Base-by-base conservation (phyloP, 2,329 filamentous ascomycete genomes). In the Nemania sp. region DNA sequence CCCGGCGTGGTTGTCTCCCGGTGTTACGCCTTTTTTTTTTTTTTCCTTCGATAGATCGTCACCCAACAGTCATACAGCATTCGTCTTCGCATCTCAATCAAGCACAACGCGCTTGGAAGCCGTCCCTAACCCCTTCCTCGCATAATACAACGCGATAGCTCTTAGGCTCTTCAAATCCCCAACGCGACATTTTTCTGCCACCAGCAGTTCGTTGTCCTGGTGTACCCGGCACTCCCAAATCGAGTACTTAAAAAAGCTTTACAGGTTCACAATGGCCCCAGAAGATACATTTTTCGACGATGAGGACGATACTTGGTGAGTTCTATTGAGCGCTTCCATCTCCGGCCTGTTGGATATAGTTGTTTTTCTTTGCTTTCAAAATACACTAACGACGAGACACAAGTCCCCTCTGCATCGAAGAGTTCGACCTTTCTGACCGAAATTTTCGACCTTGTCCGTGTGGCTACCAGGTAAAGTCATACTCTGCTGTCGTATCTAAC, bases 401-500 rank as follows among this genome's bases (percentile, higher is more conserved):
- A 99, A n/a, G 96, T 81, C 96, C 96, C 74, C 91, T 99, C 72
- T 99, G 96, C 80, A 97, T 99, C 78, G 96, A 99, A 83, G 97
- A 99, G 84, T 97, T 99, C 79, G 97, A 99, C 82, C 89, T 99
- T 58, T 97, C 94, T 49, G 96, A 99, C 85, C 93, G 93, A 80
- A 97, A 97, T 82, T 99, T 99, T 82, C 90, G 92, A 77, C 96
- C 96, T 73, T 99, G 96, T 84, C 95, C 95, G 66, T 99, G 96
- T 79, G 96, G 96, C 70, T 99, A 99, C 78, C 95, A 98, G 89
- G 95, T 98, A 88, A 71, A 86, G 5, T 11, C 57, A 5, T 22
- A 32, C 27, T 52, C 41, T 18, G 52, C 41, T 32, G 47, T n/a
- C 51, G 38, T 29, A 58, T 13, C 49, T 67, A 68, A 20, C 72